Percentiles rank a stretch among this genome's conserved stretches.
These are phyloP conservation scores for Letharia lupina DNA, from an alignment of 495 filamentous ascomycete genomes.

Conservation along the genomic window DNA sequence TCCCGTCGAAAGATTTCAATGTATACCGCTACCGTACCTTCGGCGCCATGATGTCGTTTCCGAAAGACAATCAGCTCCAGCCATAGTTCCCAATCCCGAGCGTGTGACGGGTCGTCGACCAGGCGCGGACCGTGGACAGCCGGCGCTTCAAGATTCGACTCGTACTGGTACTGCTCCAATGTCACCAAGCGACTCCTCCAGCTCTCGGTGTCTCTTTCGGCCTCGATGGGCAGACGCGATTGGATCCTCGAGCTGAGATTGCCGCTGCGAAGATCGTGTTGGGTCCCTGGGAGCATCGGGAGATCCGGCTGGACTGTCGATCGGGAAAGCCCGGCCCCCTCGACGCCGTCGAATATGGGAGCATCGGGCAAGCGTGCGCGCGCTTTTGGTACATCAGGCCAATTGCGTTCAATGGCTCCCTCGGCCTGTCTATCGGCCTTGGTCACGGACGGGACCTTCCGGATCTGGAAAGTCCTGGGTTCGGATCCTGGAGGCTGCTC, in stretches of 20 bases:
- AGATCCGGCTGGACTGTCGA: background rate
- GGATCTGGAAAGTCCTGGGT: too few species aligned
- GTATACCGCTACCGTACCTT: conserved; percentile 56
- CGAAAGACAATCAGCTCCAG: conserved; percentile 53
- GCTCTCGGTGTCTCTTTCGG: background rate
- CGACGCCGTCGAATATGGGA: background rate
- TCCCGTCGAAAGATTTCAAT: conserved; percentile 44
- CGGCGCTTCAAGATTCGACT: conserved; percentile 5
- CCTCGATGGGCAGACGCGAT: background rate
- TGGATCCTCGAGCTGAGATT: background rate
- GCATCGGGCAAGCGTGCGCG: background rate
- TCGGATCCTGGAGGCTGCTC: background rate
- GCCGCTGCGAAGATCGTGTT: background rate
- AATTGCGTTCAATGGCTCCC: background rate
- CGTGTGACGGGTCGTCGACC: conserved; percentile 5
- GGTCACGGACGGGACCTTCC: background rate
- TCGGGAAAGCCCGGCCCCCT: background rate
- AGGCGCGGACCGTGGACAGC: background rate
- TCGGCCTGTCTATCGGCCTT: background rate
- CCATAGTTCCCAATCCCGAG: conserved; percentile 54
- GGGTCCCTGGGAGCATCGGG: background rate
- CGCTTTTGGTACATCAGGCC: background rate
- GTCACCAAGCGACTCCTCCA: conserved; percentile 10
- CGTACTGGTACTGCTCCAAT: conserved; percentile 10
- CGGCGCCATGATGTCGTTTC: conserved; percentile 49